Conservation (phyloP, 1,139 yeast genomes). For the Scheffersomyces lignicola region DNA sequence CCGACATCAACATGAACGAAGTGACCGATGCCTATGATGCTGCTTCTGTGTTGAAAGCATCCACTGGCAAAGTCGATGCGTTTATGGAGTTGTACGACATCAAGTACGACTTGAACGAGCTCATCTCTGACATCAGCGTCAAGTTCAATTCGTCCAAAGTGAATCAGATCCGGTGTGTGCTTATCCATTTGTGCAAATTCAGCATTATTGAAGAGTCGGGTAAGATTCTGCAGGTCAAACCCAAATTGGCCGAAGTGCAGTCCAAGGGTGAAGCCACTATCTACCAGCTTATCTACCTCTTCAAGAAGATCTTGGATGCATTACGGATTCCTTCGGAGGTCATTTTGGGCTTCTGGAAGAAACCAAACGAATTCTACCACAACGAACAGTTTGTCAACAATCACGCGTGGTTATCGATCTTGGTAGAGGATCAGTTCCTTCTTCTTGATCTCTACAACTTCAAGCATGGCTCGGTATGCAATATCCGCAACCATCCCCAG, state of each 20-base stretch:
- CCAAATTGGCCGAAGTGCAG: slow-evolving; percentile 40
- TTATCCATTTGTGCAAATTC: slow-evolving; percentile 43
- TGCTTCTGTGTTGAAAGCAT: slow-evolving; percentile 7
- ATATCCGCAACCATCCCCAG: slow-evolving; percentile 23
- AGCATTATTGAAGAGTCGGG: slow-evolving; percentile 37
- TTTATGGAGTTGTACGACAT: slow-evolving; percentile 33
- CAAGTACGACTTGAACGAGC: slow-evolving; percentile 39
- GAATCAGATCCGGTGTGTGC: slow-evolving; percentile 38
- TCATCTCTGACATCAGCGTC: slow-evolving; percentile 46
- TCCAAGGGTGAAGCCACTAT: slow-evolving; percentile 51
- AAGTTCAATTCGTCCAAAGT: slow-evolving; percentile 38
- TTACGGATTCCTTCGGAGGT: slow-evolving; percentile 74
- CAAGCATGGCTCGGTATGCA: slow-evolving; percentile 37
- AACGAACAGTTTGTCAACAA: slow-evolving; percentile 60
- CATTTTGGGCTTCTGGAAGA: slow-evolving; percentile 79
- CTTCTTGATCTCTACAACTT: slow-evolving; percentile 60
- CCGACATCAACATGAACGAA: slow-evolving; percentile 50
- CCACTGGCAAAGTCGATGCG: slow-evolving; percentile 29
- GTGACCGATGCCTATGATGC: slow-evolving; percentile 24
- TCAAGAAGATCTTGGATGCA: slow-evolving; percentile 69
- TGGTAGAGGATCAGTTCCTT: slow-evolving; percentile 75
- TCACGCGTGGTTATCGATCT: slow-evolving; percentile 86
- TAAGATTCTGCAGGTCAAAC: slow-evolving; percentile 42
- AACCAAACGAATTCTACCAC: slow-evolving; percentile 61
- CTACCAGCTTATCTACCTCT: slow-evolving; percentile 74